Evolutionary conservation across 2,329 filamentous ascomycete species (phyloP).

Genomic region (Scolecobasidium constrictum): DNA sequence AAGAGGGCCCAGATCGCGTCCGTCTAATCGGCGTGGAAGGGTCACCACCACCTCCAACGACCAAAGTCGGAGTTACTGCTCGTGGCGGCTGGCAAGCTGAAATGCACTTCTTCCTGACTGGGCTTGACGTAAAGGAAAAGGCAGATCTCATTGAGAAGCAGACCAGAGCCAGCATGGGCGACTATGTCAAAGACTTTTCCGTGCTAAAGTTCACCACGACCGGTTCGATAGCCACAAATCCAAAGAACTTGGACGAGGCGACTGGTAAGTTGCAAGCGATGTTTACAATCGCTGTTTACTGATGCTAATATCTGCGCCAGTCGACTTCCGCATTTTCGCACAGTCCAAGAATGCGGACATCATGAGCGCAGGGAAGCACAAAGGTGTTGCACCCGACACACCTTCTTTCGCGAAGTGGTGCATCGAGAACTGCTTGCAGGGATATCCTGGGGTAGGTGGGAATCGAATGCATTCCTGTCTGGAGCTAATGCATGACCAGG

Average conservation of each 20-base stretch:
- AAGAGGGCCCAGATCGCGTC: constrained; percentile 5
- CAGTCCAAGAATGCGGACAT: constrained; percentile 4
- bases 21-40: constrained; percentile 13
- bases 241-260: constrained; percentile 14
- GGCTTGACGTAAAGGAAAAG: constrained; percentile 19
- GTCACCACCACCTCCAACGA: constrained; percentile 21
- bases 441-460: constrained; percentile 7
- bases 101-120: constrained; percentile 15
- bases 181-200: background rate
- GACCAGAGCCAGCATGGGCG: constrained; percentile 12
- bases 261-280: no score
- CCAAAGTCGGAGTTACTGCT: constrained; percentile 17
- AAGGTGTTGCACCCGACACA: constrained; percentile 8
- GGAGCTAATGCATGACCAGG: no score
- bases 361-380: background rate
- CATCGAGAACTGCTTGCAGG: constrained; percentile 11
- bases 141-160: constrained; percentile 17
- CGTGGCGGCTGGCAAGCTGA: constrained; percentile 13
- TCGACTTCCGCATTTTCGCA: constrained; percentile 12
- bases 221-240: constrained; percentile 7
- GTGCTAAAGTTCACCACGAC: constrained; percentile 11
- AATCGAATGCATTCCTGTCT: no score
- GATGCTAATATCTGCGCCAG: no score
- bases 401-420: constrained; percentile 2
- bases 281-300: no score